Conservation (phyloP, 352 stramenopile species). For the Globisporangium middletonii region DNA sequence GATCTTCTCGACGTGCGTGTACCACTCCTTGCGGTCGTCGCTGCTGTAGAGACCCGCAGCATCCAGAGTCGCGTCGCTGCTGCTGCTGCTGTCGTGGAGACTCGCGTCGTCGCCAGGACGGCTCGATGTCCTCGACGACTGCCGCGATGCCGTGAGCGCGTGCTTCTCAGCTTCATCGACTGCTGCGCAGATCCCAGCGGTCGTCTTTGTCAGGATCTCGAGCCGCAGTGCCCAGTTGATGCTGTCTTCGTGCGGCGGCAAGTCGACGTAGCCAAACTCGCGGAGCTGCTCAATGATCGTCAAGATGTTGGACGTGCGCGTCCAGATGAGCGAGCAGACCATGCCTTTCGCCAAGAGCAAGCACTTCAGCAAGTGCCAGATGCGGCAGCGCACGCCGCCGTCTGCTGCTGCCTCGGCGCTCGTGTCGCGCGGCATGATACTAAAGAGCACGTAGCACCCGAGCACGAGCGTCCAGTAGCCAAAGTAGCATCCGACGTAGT, state of each 20-base stretch:
- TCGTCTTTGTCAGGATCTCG: conserved; percentile 85
- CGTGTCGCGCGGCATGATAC: conserved; percentile 32
- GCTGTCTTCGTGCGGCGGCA: conserved; percentile 64
- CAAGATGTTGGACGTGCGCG: conserved; percentile 75
- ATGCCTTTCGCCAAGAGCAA: conserved; percentile 71
- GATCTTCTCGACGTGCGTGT: conserved; percentile 70
- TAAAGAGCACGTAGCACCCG: conserved; percentile 63
- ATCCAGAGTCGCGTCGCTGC: not conserved
- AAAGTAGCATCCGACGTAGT: conserved; percentile 86
- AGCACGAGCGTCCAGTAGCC: conserved; percentile 80
- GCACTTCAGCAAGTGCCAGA: conserved; percentile 71
- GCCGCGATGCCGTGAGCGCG: conserved; percentile 30
- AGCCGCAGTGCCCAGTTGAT: conserved; percentile 86
- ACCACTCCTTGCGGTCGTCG: conserved; percentile 60
- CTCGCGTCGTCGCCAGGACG: not conserved
- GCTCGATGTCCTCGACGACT: conserved; percentile 12
- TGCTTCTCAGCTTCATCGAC: conserved; percentile 61
- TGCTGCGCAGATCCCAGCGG: conserved; percentile 76
- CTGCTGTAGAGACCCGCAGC: conserved; percentile 3
- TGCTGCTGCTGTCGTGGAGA: conserved; percentile 3
- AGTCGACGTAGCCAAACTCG: conserved; percentile 45
- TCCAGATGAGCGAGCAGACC: conserved; percentile 82
- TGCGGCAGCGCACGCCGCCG: conserved; percentile 42
- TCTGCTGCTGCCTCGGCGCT: conserved; percentile 7
- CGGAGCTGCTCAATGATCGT: conserved; percentile 68